Conservation (phyloP, 805 yeast genomes). For the Pichia ethanolica region DNA sequence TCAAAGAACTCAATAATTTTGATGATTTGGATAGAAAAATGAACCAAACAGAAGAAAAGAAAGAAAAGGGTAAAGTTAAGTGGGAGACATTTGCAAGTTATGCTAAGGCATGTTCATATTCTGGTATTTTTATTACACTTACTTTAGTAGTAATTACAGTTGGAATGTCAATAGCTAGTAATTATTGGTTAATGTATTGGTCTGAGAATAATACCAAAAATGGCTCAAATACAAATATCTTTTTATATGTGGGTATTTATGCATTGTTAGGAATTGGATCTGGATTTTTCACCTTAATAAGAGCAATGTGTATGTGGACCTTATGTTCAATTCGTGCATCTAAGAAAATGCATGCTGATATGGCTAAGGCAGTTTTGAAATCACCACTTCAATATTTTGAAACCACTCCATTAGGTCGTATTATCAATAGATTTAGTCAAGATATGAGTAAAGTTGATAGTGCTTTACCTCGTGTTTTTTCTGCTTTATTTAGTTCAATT, state of each 20-base stretch:
- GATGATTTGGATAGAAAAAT: constrained; percentile 27
- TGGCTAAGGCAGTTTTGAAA: constrained; percentile 46
- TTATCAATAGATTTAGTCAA: constrained; percentile 56
- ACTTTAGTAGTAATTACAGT: constrained; percentile 26
- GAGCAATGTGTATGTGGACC: constrained; percentile 41
- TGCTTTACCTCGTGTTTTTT: constrained; percentile 46
- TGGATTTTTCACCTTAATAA: constrained; percentile 38
- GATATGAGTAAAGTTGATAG: constrained; percentile 54
- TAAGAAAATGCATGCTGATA: constrained; percentile 43
- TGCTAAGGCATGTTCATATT: constrained; percentile 49
- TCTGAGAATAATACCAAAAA: constrained; percentile 43
- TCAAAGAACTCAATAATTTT: constrained; percentile 34
- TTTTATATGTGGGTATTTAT: constrained; percentile 45
- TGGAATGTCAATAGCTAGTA: constrained; percentile 33
- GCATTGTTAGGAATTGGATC: constrained; percentile 48
- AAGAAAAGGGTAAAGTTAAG: constrained; percentile 55
- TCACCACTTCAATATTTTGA: constrained; percentile 66
- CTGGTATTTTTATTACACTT: constrained; percentile 38
- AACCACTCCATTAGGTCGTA: constrained; percentile 61
- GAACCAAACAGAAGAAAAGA: constrained; percentile 42
- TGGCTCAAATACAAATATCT: constrained; percentile 37
- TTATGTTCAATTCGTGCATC: constrained; percentile 53
- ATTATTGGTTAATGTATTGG: constrained; percentile 66
- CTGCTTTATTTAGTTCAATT: constrained; percentile 37
- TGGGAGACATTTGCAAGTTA: constrained; percentile 46